Conservation (phyloP, 2,329 filamentous ascomycete genomes). For the Ophiostoma tasmaniense region DNA sequence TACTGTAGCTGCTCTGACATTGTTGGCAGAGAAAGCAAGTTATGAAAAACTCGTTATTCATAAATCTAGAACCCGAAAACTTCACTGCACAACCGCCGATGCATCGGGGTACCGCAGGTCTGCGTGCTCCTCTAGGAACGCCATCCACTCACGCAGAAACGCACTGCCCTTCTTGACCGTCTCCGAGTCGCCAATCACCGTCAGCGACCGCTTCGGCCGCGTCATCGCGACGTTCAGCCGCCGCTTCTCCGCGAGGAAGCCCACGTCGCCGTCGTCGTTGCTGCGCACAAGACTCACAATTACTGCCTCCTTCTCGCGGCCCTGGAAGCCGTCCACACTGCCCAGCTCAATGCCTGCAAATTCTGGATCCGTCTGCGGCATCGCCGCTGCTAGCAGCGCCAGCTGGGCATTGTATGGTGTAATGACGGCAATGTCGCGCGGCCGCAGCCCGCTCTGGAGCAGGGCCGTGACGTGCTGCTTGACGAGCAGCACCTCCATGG, state of each 20-base stretch:
- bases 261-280: constrained; percentile 78
- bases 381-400: constrained; percentile 58
- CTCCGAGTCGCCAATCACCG: constrained; percentile 87
- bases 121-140: constrained; percentile 77
- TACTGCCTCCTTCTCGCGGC: constrained; percentile 91
- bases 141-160: constrained; percentile 89
- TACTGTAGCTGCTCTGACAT: neutral
- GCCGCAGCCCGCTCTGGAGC: constrained; percentile 65
- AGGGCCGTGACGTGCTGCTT: constrained; percentile 66
- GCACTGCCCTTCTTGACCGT: constrained; percentile 81
- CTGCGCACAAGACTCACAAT: constrained; percentile 90
- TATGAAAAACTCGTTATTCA: neutral
- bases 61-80: neutral
- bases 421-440: constrained; percentile 83
- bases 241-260: constrained; percentile 86
- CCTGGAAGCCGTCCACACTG: constrained; percentile 91
- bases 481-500: constrained; percentile 78
- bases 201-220: constrained; percentile 79
- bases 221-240: constrained; percentile 89
- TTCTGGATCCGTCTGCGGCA: constrained; percentile 54
- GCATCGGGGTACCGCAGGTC: constrained; percentile 79
- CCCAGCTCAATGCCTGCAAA: constrained; percentile 88
- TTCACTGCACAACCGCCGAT: neutral
- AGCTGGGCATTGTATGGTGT: constrained; percentile 97
- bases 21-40: too few species aligned